Evolutionary conservation across 352 stramenopile species (phyloP).

Genomic region (Pythium aquatile): DNA sequence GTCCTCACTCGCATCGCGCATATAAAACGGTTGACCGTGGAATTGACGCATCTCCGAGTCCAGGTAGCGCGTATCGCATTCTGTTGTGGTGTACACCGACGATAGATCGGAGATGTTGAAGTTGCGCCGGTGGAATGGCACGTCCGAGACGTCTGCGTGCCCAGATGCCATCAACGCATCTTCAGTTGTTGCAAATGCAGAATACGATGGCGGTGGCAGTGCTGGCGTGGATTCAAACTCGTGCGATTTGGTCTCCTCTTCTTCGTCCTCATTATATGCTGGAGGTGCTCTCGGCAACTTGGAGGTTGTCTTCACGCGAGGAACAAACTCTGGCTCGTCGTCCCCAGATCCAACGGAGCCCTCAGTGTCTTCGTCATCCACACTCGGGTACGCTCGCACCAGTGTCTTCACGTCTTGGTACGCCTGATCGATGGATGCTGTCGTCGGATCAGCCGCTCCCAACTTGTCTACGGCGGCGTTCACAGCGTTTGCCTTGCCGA

Average conservation of each 20-base stretch:
- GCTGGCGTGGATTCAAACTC: constrained; percentile 46
- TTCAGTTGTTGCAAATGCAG: constrained; percentile 35
- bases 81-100: constrained; percentile 39
- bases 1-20: constrained; percentile 17
- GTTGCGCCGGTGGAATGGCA: constrained; percentile 38
- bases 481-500: constrained; percentile 10
- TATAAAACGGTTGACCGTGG: constrained; percentile 47
- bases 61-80: constrained; percentile 59
- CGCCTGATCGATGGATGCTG: background rate
- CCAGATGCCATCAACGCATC: constrained; percentile 30
- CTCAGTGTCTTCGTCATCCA: constrained; percentile 25
- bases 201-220: constrained; percentile 43
- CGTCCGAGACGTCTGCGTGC: constrained; percentile 30
- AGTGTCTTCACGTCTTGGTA: constrained; percentile 10
- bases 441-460: background rate
- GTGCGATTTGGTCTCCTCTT: constrained; percentile 59
- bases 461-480: background rate
- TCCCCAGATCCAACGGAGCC: constrained; percentile 27
- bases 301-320: background rate
- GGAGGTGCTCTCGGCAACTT: constrained; percentile 3
- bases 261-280: constrained; percentile 30
- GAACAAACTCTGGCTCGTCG: constrained; percentile 17
- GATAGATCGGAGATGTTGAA: constrained; percentile 36
- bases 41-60: constrained; percentile 75
- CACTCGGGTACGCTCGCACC: background rate